Base-by-base conservation (phyloP, 208 protist genomes). In the Leishmania amazonensis region DNA sequence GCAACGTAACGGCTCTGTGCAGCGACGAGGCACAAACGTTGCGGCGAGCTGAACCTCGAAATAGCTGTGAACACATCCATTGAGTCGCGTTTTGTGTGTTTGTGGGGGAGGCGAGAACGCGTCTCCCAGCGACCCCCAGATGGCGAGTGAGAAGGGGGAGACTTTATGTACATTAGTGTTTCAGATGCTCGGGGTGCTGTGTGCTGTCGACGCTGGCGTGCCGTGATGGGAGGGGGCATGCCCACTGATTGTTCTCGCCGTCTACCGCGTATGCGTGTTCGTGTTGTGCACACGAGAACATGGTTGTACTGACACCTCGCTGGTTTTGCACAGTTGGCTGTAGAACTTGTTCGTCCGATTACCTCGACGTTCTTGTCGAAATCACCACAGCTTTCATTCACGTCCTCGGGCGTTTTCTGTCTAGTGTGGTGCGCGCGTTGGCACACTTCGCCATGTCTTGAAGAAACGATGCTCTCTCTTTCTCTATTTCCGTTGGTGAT, bases 111-210 rank as follows among this genome's bases (percentile, higher is more conserved):
- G 19, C 64, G 35, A 21, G 3, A 47, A 17, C 21, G 67, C 35
- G 21, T 47, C 62, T 40, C 11, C 40, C 62, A 38, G 62, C 1
- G 21, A 15, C 62, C 40, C 3, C 62, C 31, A 68, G 62, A 40
- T 4, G 67, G 42, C 47, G 40, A 35, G 45, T 45, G 40, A 11
- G 42, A 13, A 73, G 67, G 28, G 24, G 21, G 17, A 4, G 0
- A 42, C 15, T 24, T 73, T 3, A 73, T 73, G 67, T 73, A 73
- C 40, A 73, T 28, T 73, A 73, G 21, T 45, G 67, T 11, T 73
- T 4, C 67, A 28, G 21, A 24, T 7, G 19, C 67, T 49, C 15
- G 49, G 1, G 35, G 40, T 47, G 40, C 17, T 11, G 6, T 45
- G 40, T 31, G 17, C 2, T 49, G 6, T 40, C 9, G 9, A 17